Evolutionary conservation across 306 rosid species (phyloP).

Genomic region (Pterocarpus macrocarpus): DNA sequence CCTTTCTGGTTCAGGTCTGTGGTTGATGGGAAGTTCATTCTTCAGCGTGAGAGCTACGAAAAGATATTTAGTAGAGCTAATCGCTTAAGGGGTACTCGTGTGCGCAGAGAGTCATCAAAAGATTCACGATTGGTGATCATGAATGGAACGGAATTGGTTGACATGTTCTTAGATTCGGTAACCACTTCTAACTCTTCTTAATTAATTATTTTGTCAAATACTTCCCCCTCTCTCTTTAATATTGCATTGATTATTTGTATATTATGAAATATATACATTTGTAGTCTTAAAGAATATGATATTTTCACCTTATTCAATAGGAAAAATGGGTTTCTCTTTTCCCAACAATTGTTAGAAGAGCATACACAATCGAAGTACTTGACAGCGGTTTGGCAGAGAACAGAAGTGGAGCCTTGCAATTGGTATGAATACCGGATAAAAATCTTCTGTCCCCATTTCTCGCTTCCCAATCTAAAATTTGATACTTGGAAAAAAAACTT

Average conservation of each 20-base stretch:
- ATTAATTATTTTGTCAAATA: neutral
- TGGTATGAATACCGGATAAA: slow-evolving; percentile 53
- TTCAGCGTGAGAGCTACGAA: slow-evolving; percentile 63
- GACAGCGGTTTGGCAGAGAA: slow-evolving; percentile 57
- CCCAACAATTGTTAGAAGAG: slow-evolving; percentile 66
- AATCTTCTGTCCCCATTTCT: too few species aligned
- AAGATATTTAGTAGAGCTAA: slow-evolving; percentile 40
- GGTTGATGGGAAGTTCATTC: slow-evolving; percentile 39
- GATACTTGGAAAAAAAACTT: too few species aligned
- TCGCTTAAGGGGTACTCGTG: slow-evolving; percentile 39
- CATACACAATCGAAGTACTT: slow-evolving; percentile 61
- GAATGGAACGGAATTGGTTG: slow-evolving; percentile 58
- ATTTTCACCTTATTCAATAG: slow-evolving; percentile 40
- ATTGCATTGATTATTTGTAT: neutral
- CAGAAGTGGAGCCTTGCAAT: slow-evolving; percentile 58
- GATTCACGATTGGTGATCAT: slow-evolving; percentile 58
- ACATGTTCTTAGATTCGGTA: slow-evolving; percentile 67
- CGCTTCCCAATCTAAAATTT: too few species aligned
- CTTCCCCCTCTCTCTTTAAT: too few species aligned
- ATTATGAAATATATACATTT: neutral
- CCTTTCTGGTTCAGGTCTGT: slow-evolving; percentile 66
- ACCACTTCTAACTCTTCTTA: neutral
- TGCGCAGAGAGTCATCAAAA: slow-evolving; percentile 66
- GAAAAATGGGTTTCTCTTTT: slow-evolving; percentile 69
- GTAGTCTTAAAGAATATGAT: neutral